A percentile compares a stretch with the other conserved stretches of the same genome.
Conservation (phyloP, 2,329 filamentous ascomycete genomes). For the Trichophaea hybrida region DNA sequence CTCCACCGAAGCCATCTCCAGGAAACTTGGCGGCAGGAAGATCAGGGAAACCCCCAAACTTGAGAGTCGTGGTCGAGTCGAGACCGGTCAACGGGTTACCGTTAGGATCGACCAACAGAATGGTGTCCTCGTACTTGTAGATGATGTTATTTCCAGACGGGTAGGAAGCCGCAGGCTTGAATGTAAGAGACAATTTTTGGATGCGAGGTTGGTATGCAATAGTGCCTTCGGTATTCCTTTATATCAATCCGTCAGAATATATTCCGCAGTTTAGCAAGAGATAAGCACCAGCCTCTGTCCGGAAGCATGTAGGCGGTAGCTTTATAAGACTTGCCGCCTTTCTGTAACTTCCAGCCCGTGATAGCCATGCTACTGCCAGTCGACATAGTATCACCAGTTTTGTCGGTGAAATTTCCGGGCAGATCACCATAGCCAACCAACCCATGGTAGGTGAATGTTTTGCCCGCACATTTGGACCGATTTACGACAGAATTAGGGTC, state of each 20-base stretch:
- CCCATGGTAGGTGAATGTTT: slow-evolving; percentile 44
- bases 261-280: background rate
- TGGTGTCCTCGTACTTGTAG: slow-evolving; percentile 49
- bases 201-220: slow-evolving; percentile 53
- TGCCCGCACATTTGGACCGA: slow-evolving; percentile 7
- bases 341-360: slow-evolving; percentile 42
- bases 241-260: slow-evolving; percentile 5
- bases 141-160: slow-evolving; percentile 47
- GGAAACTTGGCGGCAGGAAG: slow-evolving; percentile 49
- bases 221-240: slow-evolving; percentile 54
- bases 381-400: slow-evolving; percentile 54
- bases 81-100: slow-evolving; percentile 49
- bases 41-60: slow-evolving; percentile 44
- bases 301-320: slow-evolving; percentile 50
- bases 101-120: slow-evolving; percentile 49
- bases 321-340: slow-evolving; percentile 39
- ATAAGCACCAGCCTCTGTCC: slow-evolving; percentile 48
- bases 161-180: slow-evolving; percentile 43
- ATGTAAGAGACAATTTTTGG: slow-evolving; percentile 50
- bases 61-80: slow-evolving; percentile 42
- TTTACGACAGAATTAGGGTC: background rate
- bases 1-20: slow-evolving; percentile 53
- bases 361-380: slow-evolving; percentile 53
- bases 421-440: slow-evolving; percentile 54
- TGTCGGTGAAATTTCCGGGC: slow-evolving; percentile 44